Conservation (phyloP, 1,284 basidiomycete species). For the Irpex sp. region DNA sequence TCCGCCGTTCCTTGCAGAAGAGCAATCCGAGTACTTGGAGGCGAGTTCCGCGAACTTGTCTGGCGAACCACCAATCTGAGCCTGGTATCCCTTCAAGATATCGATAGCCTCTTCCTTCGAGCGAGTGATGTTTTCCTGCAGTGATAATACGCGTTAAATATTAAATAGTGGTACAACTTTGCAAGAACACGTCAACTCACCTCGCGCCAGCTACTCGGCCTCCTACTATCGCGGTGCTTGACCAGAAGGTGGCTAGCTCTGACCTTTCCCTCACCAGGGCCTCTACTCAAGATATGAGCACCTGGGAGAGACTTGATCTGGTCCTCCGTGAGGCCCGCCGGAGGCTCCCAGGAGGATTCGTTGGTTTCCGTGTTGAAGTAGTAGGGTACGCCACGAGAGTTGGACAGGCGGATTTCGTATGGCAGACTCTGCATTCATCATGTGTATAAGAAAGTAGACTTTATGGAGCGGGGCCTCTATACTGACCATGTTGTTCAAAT, state of each 20-base stretch:
- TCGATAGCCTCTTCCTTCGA: conserved; percentile 87
- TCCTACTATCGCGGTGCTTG: conserved; percentile 85
- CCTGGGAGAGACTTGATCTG: conserved; percentile 70
- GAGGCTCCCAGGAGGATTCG: conserved; percentile 83
- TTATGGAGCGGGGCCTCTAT: too few species aligned
- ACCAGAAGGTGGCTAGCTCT: conserved; percentile 94
- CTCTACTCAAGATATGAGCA: conserved; percentile 45
- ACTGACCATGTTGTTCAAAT: too few species aligned
- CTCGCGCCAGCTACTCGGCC: conserved; percentile 92
- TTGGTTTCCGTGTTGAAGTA: conserved; percentile 79
- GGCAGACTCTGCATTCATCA: background rate
- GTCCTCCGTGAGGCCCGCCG: conserved; percentile 60
- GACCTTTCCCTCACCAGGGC: conserved; percentile 54
- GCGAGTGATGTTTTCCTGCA: conserved; percentile 78
- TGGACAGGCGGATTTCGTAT: conserved; percentile 77
- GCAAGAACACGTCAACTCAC: conserved; percentile 38
- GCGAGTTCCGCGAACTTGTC: conserved; percentile 79
- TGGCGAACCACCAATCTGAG: conserved; percentile 55
- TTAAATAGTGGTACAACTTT: conserved; percentile 6
- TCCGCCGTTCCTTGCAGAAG: conserved; percentile 75
- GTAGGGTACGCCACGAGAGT: conserved; percentile 79
- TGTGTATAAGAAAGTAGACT: too few species aligned
- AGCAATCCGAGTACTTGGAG: conserved; percentile 78
- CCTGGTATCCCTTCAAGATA: conserved; percentile 65
- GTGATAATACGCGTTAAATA: background rate